Evolutionary conservation across 768 basidiomycete genomes (phyloP).

Genomic region (Kwoniella europaea): DNA sequence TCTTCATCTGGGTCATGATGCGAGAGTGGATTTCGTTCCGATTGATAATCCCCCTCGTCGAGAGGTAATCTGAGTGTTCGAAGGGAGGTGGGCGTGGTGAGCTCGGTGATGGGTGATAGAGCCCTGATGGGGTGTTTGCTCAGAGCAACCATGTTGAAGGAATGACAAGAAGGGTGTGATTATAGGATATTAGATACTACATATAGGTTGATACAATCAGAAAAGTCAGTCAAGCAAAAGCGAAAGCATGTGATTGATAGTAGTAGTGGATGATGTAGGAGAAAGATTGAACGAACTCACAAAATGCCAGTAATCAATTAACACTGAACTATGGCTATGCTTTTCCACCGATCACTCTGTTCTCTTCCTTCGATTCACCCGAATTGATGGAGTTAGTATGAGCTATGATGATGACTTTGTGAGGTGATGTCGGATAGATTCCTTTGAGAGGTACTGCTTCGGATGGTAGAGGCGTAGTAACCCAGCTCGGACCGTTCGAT

Average conservation of each 20-base stretch:
- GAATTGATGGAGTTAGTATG: not conserved
- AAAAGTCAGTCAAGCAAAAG: not conserved
- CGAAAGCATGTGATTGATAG: not conserved
- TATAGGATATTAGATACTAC: conserved; percentile 2
- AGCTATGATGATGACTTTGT: not conserved
- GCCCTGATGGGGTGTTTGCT: conserved; percentile 19
- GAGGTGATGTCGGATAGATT: not conserved
- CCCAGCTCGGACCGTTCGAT: conserved; percentile 3
- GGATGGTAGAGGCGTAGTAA: not conserved
- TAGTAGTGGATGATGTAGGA: not conserved
- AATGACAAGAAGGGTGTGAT: not conserved
- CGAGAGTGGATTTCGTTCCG: conserved; percentile 2
- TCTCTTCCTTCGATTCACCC: not conserved
- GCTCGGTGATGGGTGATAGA: conserved; percentile 51
- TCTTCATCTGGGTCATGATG: not conserved
- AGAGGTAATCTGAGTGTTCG: conserved; percentile 18
- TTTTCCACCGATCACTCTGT: not conserved
- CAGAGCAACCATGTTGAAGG: not conserved
- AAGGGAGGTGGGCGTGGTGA: conserved; percentile 36
- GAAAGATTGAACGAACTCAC: not conserved
- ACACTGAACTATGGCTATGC: not conserved
- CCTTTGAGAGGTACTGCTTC: not conserved
- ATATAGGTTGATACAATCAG: not conserved
- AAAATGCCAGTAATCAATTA: not conserved
- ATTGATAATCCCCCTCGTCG: conserved; percentile 14